phyloP scores from a whole-genome alignment of 2,329 filamentous ascomycete genomes.

The Penicillium sclerotiorum region DNA sequence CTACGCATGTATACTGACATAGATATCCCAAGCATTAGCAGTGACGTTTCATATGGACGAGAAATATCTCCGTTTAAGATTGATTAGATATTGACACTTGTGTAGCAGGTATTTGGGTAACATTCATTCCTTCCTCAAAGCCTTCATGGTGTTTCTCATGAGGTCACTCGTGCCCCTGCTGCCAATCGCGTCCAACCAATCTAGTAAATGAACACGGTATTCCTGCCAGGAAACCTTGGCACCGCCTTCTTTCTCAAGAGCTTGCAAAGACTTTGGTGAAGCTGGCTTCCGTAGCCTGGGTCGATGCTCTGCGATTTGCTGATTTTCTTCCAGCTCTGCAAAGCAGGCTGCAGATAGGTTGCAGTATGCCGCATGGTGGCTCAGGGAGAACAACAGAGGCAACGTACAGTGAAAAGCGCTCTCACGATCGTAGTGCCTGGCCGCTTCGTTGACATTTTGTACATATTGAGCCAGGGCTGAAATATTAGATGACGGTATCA shows the following conservation, averaged over 20 bases:
- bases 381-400: slow-evolving; percentile 49
- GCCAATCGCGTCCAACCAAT: slow-evolving; percentile 65
- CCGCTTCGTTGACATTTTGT: slow-evolving; percentile 38
- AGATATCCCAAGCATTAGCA: no score
- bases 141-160: slow-evolving; percentile 81
- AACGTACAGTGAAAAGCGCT: slow-evolving; percentile 39
- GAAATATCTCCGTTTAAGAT: no score
- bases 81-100: neutral
- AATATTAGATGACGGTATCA: slow-evolving; percentile 53
- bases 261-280: slow-evolving; percentile 65
- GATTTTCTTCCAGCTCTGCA: slow-evolving; percentile 51
- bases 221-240: slow-evolving; percentile 70
- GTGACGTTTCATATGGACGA: no score
- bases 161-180: slow-evolving; percentile 68
- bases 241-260: slow-evolving; percentile 67
- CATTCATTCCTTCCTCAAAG: slow-evolving; percentile 57
- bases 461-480: slow-evolving; percentile 47
- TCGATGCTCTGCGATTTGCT: slow-evolving; percentile 23
- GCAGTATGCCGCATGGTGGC: slow-evolving; percentile 49
- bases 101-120: neutral
- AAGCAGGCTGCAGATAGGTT: slow-evolving; percentile 53
- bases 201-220: slow-evolving; percentile 73
- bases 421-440: slow-evolving; percentile 32
- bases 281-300: slow-evolving; percentile 57
- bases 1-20: neutral